Base-by-base conservation (phyloP, 257 asterid species). In the Prunella vulgaris region DNA sequence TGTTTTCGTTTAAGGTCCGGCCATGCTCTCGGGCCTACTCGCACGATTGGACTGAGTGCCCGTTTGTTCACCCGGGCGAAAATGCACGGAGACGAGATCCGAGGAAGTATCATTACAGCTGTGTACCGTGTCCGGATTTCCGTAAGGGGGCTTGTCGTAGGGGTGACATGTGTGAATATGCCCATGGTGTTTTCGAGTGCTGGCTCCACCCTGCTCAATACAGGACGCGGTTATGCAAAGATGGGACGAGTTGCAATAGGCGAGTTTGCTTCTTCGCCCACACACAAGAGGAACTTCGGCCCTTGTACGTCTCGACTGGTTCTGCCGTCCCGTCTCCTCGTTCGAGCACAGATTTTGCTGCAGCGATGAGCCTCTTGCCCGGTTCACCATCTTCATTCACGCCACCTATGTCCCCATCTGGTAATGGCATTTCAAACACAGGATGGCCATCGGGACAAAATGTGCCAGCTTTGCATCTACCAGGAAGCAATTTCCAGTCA, bases 21-120 rank as follows among this genome's bases (percentile, higher is more conserved):
- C 97, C 94, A 0, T 92, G 97, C 77, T 87, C 96, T 1, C 88
- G 96, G 22, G 96, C 98, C 67, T 89, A 89, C 79, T 88, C 97
- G 3, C 98, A 92, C 32, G 98, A 89, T 70, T 92, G 98, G 98
- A 92, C 98, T 0, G 98, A 92, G 68, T 92, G 98, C 80, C 98
- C 98, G 0, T 92, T 92, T 67, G 97, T 86, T 42, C 98, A 92
- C 79, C 95, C 97, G 0, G 96, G 97, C 5, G 97, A 92, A 78
- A 92, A 89, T 70, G 98, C 97, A 24, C 81, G 97, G 32, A 71
- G 98, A 66, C 77, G 96, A 76, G 97, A 89, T 68, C 98, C 97
- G 0, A 77, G 97, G 73, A 89, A 85, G 76, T 86, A 71, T 52
- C 95, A 88, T 64, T 92, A 92, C 65, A 87, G 97, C 77, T 88